Evolutionary conservation across 768 basidiomycete species (phyloP).

Genomic region (Hypholoma sublateritium): DNA sequence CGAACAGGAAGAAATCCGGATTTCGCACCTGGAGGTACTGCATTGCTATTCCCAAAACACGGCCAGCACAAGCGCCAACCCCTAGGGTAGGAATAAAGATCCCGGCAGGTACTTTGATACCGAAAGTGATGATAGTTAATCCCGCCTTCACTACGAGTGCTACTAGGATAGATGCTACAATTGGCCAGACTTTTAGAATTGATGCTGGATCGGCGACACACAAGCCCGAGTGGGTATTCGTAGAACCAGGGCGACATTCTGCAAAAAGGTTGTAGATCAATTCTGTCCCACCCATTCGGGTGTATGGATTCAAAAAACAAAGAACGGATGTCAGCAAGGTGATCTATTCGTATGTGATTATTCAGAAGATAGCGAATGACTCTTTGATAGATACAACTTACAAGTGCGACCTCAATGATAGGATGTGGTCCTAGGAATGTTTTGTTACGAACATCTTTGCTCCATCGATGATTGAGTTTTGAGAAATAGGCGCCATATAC

Average conservation of each 20-base stretch:
- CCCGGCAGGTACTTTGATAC: constrained; percentile 88
- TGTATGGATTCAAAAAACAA: constrained; percentile 87
- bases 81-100: constrained; percentile 97
- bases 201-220: constrained; percentile 68
- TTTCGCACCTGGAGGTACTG: constrained; percentile 71
- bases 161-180: constrained; percentile 64
- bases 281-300: constrained; percentile 93
- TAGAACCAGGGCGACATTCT: constrained; percentile 69
- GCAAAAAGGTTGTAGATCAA: constrained; percentile 90
- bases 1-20: constrained; percentile 63
- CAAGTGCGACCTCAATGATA: constrained; percentile 78
- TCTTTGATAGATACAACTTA: constrained; percentile 33
- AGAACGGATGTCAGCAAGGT: constrained; percentile 75
- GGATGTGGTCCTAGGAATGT: constrained; percentile 84
- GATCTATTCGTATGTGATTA: constrained; percentile 45
- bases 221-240: constrained; percentile 59
- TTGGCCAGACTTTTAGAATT: constrained; percentile 54
- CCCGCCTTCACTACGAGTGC: constrained; percentile 82
- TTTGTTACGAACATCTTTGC: constrained; percentile 73
- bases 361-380: constrained; percentile 1
- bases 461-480: constrained; percentile 89
- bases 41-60: constrained; percentile 79
- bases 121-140: constrained; percentile 88
- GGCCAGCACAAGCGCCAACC: constrained; percentile 91
- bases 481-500: constrained; percentile 94